These are phyloP conservation scores for Eragrostis nindensis DNA, from an alignment of 176 grass and related monocot species.

Conservation along the genomic window DNA sequence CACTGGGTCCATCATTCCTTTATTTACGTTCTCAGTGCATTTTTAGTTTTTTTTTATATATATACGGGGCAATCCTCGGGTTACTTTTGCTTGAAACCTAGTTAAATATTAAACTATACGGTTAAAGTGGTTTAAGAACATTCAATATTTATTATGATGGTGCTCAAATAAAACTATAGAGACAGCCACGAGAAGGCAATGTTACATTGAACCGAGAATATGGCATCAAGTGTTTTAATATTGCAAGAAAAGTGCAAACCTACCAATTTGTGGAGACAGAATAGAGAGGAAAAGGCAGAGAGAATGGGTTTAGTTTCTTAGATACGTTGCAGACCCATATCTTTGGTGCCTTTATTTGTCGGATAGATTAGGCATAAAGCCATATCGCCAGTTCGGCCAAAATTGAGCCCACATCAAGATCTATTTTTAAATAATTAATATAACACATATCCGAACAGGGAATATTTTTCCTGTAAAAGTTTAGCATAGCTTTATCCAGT, in stretches of 20 bases:
- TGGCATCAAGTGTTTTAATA: background rate
- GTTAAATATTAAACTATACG: too few species aligned
- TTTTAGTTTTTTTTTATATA: too few species aligned
- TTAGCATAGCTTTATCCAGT: constrained; percentile 23
- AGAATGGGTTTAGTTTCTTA: background rate
- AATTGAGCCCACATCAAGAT: background rate
- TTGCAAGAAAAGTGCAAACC: background rate
- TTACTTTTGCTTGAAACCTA: too few species aligned
- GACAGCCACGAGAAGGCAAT: too few species aligned
- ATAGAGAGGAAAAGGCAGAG: background rate
- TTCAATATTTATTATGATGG: too few species aligned
- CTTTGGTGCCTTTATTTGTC: background rate
- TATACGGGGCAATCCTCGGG: too few species aligned
- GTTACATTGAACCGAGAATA: too few species aligned
- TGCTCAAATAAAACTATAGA: too few species aligned
- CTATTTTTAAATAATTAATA: too few species aligned
- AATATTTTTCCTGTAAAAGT: background rate
- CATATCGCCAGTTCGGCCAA: background rate
- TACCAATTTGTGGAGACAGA: background rate
- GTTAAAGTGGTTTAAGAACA: too few species aligned
- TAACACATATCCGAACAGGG: background rate
- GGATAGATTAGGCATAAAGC: background rate
- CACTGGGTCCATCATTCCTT: too few species aligned
- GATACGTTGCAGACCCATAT: background rate
- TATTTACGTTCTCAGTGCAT: too few species aligned